Conservation (phyloP, 2,329 filamentous ascomycete genomes). For the Venturia pyrina region DNA sequence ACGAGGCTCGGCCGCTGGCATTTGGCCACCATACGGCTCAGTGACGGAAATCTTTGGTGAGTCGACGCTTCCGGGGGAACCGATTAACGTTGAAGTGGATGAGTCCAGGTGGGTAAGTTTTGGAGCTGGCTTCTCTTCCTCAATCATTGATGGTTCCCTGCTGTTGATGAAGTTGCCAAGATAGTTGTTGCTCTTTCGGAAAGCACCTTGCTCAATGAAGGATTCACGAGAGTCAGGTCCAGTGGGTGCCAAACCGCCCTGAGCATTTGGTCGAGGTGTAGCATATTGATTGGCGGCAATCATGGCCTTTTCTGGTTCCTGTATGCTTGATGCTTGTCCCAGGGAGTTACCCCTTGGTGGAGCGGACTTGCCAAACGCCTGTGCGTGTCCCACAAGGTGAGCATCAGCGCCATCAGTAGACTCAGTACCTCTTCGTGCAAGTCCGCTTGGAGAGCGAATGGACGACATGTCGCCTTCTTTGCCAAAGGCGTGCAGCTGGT, state of each 20-base stretch:
- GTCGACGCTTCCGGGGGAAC: background rate
- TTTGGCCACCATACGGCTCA: background rate
- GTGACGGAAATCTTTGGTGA: slow-evolving; percentile 3
- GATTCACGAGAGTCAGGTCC: slow-evolving; percentile 17
- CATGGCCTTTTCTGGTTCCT: slow-evolving; percentile 18
- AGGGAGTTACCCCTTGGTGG: slow-evolving; percentile 33
- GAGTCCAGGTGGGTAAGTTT: slow-evolving; percentile 14
- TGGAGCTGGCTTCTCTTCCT: slow-evolving; percentile 13
- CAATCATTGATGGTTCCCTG: slow-evolving; percentile 20
- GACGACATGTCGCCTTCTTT: slow-evolving; percentile 27
- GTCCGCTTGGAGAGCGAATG: slow-evolving; percentile 19
- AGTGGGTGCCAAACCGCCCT: slow-evolving; percentile 14
- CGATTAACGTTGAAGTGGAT: slow-evolving; percentile 16
- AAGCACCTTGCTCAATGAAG: slow-evolving; percentile 20
- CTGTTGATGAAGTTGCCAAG: slow-evolving; percentile 29
- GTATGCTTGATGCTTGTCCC: slow-evolving; percentile 15
- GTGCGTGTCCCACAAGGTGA: slow-evolving; percentile 46
- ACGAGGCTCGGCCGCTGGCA: background rate
- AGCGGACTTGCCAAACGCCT: slow-evolving; percentile 46
- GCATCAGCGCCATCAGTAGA: slow-evolving; percentile 42
- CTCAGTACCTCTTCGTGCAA: slow-evolving; percentile 25
- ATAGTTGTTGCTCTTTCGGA: slow-evolving; percentile 29
- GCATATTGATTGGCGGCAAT: slow-evolving; percentile 20
- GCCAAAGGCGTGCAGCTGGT: slow-evolving; percentile 48
- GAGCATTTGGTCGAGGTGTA: slow-evolving; percentile 12